phyloP scores from a whole-genome alignment of 805 yeast genomes.

The Vanderwaltozyma tropicalis region DNA sequence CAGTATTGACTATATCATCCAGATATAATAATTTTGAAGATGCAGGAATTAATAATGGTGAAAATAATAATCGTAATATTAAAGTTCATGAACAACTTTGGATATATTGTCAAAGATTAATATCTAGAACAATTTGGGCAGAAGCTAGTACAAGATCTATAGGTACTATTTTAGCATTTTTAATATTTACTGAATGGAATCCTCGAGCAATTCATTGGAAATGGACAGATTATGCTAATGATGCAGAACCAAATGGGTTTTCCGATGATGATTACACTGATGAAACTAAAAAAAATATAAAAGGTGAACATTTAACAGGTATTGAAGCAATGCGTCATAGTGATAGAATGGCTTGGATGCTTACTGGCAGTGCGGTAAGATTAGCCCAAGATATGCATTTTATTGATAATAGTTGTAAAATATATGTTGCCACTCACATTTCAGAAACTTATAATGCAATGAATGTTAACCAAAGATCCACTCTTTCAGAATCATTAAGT shows the following conservation, averaged over 20 bases:
- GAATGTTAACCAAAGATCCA: conserved; percentile 69
- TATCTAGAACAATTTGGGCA: conserved; percentile 88
- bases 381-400: conserved; percentile 80
- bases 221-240: conserved; percentile 74
- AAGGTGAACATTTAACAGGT: conserved; percentile 51
- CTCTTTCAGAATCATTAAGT: conserved; percentile 60
- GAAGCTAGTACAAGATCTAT: conserved; percentile 80
- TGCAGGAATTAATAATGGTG: conserved; percentile 25
- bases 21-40: conserved; percentile 57
- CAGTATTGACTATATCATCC: conserved; percentile 70
- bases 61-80: conserved; percentile 34
- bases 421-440: conserved; percentile 74
- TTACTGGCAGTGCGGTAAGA: conserved; percentile 77
- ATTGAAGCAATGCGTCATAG: conserved; percentile 77
- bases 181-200: conserved; percentile 88
- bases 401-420: conserved; percentile 59
- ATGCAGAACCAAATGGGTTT: conserved; percentile 29
- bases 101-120: conserved; percentile 71
- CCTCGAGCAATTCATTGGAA: conserved; percentile 89
- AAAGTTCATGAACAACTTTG: conserved; percentile 72
- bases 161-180: conserved; percentile 77
- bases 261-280: conserved; percentile 3
- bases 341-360: conserved; percentile 90
- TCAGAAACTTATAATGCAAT: conserved; percentile 77
- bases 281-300: conserved; percentile 17